Evolutionary conservation across 352 stramenopile species (phyloP), one percentile per base, ranked within the genome.

Genomic region (Globisporangium radiosum): DNA sequence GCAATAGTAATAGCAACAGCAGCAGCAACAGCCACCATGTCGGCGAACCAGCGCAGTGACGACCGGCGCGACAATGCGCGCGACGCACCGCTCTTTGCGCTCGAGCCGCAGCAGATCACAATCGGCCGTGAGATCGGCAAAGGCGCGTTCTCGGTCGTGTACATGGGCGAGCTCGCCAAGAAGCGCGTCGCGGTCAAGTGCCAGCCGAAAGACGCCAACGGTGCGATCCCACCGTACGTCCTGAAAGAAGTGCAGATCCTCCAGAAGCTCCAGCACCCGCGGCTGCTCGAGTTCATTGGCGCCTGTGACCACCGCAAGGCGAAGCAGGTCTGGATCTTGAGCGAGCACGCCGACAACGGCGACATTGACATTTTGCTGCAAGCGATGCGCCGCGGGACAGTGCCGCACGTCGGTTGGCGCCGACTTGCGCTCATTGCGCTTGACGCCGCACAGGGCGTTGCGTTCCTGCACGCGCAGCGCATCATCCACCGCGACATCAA

Each of bases 391-490:
- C 79, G 64, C 9, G 69, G 68, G 1, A 66, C 68, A 14, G 66
- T 68, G 40, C 5, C 57, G 1, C 83, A 92, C 42, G 56, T 88
- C 33, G 81, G 83, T 25, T 94, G 85, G 85, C 55, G 69, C 9
- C 54, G 70, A 13, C 75, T 89, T 49, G 64, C 76, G 11, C 81
- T 78, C 47, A 88, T 93, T 49, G 84, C 81, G 11, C 65, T 92
- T 33, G 85, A 96, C 52, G 72, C 84, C 6, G 92, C 95, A 0
- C 73, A 87, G 53, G 96, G 94, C 60, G 92, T 99, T 57, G 80
- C 91, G 53, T 99, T 99, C 74, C 69, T 99, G 56, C 97, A 99
- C 73, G 73, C 76, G 48, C 72, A 73, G 39, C 69, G 75, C 54
- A 81, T 92, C 57, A 86, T 95, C 57, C 85, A 95, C 54, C 76